These are phyloP conservation scores for Pseudogymnoascus sp. DNA, from an alignment of 2,329 filamentous ascomycete genomes.

Conservation along the genomic window DNA sequence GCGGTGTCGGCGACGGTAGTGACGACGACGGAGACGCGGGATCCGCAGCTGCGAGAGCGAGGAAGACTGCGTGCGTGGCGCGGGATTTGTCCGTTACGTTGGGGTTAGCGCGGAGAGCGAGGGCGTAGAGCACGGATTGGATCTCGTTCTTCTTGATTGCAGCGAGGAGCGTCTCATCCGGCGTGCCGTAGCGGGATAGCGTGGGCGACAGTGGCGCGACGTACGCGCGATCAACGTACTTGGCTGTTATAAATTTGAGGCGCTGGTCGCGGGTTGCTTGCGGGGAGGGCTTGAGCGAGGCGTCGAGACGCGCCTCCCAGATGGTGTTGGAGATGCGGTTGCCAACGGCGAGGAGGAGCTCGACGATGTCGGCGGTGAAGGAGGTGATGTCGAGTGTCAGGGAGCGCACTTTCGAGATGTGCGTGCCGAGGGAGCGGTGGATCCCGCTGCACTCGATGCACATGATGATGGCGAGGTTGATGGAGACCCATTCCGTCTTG, in stretches of 20 bases:
- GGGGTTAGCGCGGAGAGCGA: slow-evolving; percentile 78
- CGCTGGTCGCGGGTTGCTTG: slow-evolving; percentile 82
- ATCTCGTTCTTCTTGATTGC: slow-evolving; percentile 96
- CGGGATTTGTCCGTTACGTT: slow-evolving; percentile 81
- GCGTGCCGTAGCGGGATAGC: slow-evolving; percentile 64
- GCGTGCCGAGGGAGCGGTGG: slow-evolving; percentile 88
- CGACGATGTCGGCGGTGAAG: slow-evolving; percentile 94
- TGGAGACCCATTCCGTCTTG: slow-evolving; percentile 98
- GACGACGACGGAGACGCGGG: slow-evolving; percentile 62
- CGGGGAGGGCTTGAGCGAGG: slow-evolving; percentile 61
- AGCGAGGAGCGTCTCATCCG: slow-evolving; percentile 83
- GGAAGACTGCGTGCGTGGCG: slow-evolving; percentile 79
- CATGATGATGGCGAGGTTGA: slow-evolving; percentile 90
- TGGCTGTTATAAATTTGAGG: slow-evolving; percentile 88
- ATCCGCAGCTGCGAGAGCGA: slow-evolving; percentile 87
- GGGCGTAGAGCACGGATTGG: slow-evolving; percentile 81
- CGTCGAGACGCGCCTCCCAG: slow-evolving; percentile 83
- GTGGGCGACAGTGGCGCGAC: slow-evolving; percentile 71
- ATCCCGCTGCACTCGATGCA: slow-evolving; percentile 98
- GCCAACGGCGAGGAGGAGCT: slow-evolving; percentile 81
- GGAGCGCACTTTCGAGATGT: slow-evolving; percentile 95
- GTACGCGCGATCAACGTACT: slow-evolving; percentile 79
- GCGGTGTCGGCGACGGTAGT: slow-evolving; percentile 33
- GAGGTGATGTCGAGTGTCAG: slow-evolving; percentile 92
- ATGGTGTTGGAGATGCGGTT: slow-evolving; percentile 95